Percentiles rank a stretch among this genome's conserved stretches.
Conservation (phyloP, 2,329 filamentous ascomycete genomes). For the Pseudocercospora vitis region DNA sequence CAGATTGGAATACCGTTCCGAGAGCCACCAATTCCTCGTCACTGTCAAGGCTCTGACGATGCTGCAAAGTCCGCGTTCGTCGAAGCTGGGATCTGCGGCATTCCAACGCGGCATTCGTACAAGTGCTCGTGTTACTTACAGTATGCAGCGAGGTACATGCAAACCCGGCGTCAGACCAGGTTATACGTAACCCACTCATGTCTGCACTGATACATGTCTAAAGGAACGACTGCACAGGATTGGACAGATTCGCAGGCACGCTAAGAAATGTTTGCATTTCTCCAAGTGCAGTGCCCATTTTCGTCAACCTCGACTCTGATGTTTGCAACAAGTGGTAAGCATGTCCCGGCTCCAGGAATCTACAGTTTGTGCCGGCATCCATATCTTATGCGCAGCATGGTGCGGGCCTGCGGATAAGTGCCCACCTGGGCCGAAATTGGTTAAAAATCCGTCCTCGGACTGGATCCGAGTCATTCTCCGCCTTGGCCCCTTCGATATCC, state of each 20-base stretch:
- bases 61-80: background rate
- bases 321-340: background rate
- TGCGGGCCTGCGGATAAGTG: too few species aligned
- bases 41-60: background rate
- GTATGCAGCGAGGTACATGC: too few species aligned
- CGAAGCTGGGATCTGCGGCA: background rate
- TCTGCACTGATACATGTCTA: background rate
- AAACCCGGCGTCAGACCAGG: background rate
- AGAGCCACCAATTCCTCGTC: background rate
- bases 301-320: background rate
- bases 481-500: background rate
- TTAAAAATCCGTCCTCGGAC: too few species aligned
- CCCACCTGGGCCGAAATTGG: too few species aligned
- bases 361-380: too few species aligned
- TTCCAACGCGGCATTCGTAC: background rate
- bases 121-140: too few species aligned
- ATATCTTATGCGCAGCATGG: too few species aligned
- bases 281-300: slow-evolving; percentile 5
- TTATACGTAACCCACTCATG: background rate
- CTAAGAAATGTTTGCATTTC: background rate
- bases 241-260: background rate
- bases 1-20: background rate
- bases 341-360: background rate
- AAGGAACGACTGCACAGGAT: background rate
- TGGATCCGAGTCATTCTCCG: too few species aligned